Base-by-base conservation (phyloP, 225 moss, liverwort and hornwort genomes). In the Bryum argenteum region DNA sequence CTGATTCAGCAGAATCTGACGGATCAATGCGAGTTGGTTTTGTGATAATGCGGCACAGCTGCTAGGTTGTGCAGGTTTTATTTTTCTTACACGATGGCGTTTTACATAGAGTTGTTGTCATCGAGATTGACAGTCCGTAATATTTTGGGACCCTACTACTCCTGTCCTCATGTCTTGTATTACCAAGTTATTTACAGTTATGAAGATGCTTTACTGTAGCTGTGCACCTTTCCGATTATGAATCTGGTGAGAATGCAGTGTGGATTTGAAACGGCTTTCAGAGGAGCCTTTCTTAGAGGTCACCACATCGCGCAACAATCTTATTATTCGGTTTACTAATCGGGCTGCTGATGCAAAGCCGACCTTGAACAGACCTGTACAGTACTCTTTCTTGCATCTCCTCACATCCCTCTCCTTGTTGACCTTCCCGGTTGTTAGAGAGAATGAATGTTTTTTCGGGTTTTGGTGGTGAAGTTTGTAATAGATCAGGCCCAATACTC, bases 301-400 rank as follows among this genome's bases (percentile, higher is more conserved):
- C 43, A 93, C 85, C 13, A 72, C 77, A 17, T 91, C 91, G 26
- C 86, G 90, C 61, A 96, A 91, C 67, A 96, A 96, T 87, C 89
- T 93, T 18, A 96, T 96, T 9, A 91, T 96, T 77, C 81, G 90
- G 73, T 96, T 91, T 77, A 80, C 86, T 20, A 85, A 93, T 71
- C 89, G 93, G 28, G 83, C 91, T 57, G 88, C 84, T 50, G 89
- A 90, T 60, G 89, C 93, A 8, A 87, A 93, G 54, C 93, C 89
- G 59, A 91, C 91, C 6, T 90, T 89, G 55, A 93, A 87, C 73
- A 93, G 88, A 75, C 93, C 88, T 77, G 96, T 96, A 93, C 62
- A 80, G 24, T 75, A 75, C 77, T 81, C 79, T 79, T 67, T 66
- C 85, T 82, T 78, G 82, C 82, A 79, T 71, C 85, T 78, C 71